Base-by-base conservation (phyloP, 495 filamentous ascomycete genomes). In the Annulohypoxylon bovei region DNA sequence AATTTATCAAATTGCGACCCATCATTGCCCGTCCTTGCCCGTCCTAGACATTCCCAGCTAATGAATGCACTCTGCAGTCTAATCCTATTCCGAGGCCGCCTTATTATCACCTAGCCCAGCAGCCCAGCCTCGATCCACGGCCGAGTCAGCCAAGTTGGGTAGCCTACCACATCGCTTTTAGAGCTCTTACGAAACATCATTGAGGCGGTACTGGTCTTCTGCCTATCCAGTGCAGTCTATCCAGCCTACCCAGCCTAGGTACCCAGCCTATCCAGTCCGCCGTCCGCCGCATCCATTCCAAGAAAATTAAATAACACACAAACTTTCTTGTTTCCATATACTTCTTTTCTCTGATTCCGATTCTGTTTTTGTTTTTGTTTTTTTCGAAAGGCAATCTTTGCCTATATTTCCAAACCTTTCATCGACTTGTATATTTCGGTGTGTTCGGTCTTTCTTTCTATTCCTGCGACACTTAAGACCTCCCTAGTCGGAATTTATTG, bases 401-500 rank as follows among this genome's bases (percentile, higher is more conserved):
- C 33, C 52, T 14, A 39, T 52, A 28, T 23, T 35, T 46, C 27
- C 9, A 57, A 20, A 42, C 12, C 28, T 46, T 54, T 55, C 37
- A 25, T 53, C 44, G 23, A 18, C 53, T 57, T 65, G 22, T 40
- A 53, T 23, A 32, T 30, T 56, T 49, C n/a, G 27, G 35, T 23
- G 2, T 40, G n/a, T 59, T 33, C 7, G 33, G 4, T 35, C 18
- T 67, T 22, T 56, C 57, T 50, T 54, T 23, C 12, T 14, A 18
- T 50, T 47, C 46, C 49, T 67, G 63, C 62, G 62, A 71, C 52
- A 55, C 52, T 54, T 59, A 7, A 60, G 39, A 44, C 61, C 54
- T 64, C 63, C 59, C 52, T 50, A 61, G 62, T 71, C 68, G 68
- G 70, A 62, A n/a, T 62, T 70, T 68, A 65, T 66, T 75, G 68